These are phyloP conservation scores for Curvularia sp. DNA, from an alignment of 2,329 filamentous ascomycete species.

Conservation along the genomic window DNA sequence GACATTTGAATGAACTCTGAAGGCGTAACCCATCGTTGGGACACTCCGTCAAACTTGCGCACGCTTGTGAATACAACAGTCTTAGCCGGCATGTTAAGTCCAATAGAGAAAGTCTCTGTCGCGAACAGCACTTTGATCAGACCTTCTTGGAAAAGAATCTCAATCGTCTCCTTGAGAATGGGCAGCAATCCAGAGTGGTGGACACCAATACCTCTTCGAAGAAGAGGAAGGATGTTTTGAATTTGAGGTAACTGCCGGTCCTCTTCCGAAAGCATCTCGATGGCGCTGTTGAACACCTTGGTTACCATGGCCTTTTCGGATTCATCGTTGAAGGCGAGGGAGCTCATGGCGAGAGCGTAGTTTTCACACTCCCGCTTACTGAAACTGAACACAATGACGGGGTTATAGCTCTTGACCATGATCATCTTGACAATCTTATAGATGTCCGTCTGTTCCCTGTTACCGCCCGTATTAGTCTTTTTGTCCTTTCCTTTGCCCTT, in stretches of 20 bases:
- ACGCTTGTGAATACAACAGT: constrained; percentile 99
- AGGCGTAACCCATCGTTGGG: constrained; percentile 82
- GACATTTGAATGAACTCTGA: constrained; percentile 99
- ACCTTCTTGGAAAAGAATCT: constrained; percentile 98
- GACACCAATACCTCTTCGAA: constrained; percentile 92
- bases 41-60: constrained; percentile 88
- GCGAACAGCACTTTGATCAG: constrained; percentile 98
- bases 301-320: constrained; percentile 93
- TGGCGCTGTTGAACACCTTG: constrained; percentile 92
- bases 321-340: constrained; percentile 92
- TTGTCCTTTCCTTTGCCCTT: constrained; percentile 93
- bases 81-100: constrained; percentile 98
- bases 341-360: constrained; percentile 84
- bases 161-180: constrained; percentile 97
- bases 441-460: constrained; percentile 73
- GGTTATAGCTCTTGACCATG: constrained; percentile 95
- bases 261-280: constrained; percentile 89
- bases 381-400: constrained; percentile 99
- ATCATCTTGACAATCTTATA: constrained; percentile 99
- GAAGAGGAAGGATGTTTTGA: constrained; percentile 82
- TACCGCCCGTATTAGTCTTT: constrained; percentile 87
- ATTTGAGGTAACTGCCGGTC: constrained; percentile 91
- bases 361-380: constrained; percentile 97
- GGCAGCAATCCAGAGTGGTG: constrained; percentile 95
- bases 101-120: constrained; percentile 98